Evolutionary conservation across 768 basidiomycete genomes (phyloP), one percentile per base, ranked within the genome.

Genomic region (Gymnopilus junonius): DNA sequence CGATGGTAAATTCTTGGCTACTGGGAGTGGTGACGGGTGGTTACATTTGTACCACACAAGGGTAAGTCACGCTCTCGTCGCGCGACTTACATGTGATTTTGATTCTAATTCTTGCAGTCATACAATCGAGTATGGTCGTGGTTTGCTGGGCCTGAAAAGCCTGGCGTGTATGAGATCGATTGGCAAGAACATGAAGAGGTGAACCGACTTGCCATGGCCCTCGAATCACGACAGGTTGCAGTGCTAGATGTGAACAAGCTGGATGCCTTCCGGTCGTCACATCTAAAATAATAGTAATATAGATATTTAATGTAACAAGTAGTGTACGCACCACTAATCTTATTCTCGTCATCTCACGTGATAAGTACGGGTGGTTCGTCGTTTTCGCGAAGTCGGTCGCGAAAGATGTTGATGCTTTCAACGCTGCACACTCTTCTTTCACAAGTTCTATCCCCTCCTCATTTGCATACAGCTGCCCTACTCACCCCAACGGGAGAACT

Each of bases 21-120:
- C 91, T 14, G 94, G 91, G 1, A 85, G 91, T 62, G 90, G 89
- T 31, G 94, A 96, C 70, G 92, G 92, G 8, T 84, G 85, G 78
- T 68, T 95, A 58, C 80, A 88, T 67, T 77, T 96, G 27, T 95
- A 93, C 67, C 81, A 87, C 63, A 79, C 88, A 31, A 77, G 84
- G 77, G 93, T 91, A 67, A 55, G 83, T 73, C 31, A 3, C 35
- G 21, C 27, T 37, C 34, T n/a, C n/a, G n/a, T n/a, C n/a, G n/a
- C n/a, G n/a, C n/a, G n/a, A n/a, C n/a, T n/a, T n/a, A n/a, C n/a
- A n/a, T n/a, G 59, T 72, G 27, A 70, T n/a, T n/a, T 29, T 46
- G 12, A 51, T 63, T 51, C 35, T 58, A 55, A n/a, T 12, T 43
- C 32, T 12, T 25, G 29, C 59, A 81, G 82, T 69, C 76, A 23